Percentiles rank a stretch among this genome's conserved stretches.
phyloP scores from a whole-genome alignment of 768 basidiomycete species.

The Chalciporus piperatus region DNA sequence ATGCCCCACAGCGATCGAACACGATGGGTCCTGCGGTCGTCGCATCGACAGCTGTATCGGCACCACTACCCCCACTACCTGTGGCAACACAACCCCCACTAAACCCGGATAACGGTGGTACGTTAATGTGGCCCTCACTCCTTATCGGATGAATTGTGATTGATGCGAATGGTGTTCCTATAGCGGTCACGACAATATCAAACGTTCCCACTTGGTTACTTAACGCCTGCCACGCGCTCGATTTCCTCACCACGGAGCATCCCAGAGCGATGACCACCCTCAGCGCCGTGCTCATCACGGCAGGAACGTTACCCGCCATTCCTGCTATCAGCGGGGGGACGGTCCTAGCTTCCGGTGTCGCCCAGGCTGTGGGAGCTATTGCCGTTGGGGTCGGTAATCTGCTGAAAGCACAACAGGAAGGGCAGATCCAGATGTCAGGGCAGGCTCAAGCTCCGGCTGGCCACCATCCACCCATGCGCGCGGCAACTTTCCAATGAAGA shows the following conservation, averaged over 20 bases:
- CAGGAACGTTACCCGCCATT: constrained; percentile 69
- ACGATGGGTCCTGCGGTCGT: constrained; percentile 28
- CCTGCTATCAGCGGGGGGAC: constrained; percentile 72
- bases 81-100: constrained; percentile 10
- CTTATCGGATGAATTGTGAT: not conserved
- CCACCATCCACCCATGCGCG: constrained; percentile 27
- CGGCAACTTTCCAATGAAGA: constrained; percentile 29
- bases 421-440: constrained; percentile 29
- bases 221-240: constrained; percentile 73
- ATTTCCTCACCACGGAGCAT: constrained; percentile 71
- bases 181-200: constrained; percentile 44
- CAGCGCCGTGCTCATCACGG: constrained; percentile 76
- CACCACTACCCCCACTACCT: constrained; percentile 14
- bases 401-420: constrained; percentile 48
- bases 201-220: constrained; percentile 75
- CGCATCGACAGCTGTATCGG: constrained; percentile 8
- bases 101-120: constrained; percentile 19
- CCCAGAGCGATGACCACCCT: constrained; percentile 72
- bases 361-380: constrained; percentile 76
- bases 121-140: not conserved
- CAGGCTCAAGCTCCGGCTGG: constrained; percentile 15
- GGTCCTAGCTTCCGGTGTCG: constrained; percentile 67
- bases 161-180: not conserved
- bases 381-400: constrained; percentile 69
- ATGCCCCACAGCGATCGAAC: constrained; percentile 27